Evolutionary conservation across 371 early-diverging fungal species (phyloP).

Genomic region (Saksenaea vasiformis): DNA sequence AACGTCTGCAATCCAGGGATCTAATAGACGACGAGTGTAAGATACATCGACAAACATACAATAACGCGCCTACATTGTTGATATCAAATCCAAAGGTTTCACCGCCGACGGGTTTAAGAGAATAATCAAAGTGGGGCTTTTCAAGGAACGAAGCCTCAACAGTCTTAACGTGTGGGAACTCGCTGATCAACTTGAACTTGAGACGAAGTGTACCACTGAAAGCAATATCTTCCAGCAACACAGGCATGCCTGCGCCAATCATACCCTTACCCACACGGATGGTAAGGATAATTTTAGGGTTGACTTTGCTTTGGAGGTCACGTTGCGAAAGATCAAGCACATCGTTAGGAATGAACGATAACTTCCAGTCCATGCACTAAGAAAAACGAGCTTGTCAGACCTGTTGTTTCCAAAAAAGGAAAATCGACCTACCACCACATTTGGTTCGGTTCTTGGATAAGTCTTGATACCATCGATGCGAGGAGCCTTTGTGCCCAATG

Average conservation of each 20-base stretch:
- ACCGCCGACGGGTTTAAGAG: slow-evolving; percentile 93
- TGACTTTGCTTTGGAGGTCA: slow-evolving; percentile 70
- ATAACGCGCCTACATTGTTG: slow-evolving; percentile 58
- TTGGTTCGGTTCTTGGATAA: slow-evolving; percentile 80
- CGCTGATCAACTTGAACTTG: slow-evolving; percentile 82
- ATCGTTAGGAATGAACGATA: slow-evolving; percentile 89
- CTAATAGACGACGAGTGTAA: slow-evolving; percentile 27
- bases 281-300: slow-evolving; percentile 92
- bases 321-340: slow-evolving; percentile 68
- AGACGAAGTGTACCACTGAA: slow-evolving; percentile 85
- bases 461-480: slow-evolving; percentile 89
- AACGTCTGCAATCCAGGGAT: slow-evolving; percentile 83
- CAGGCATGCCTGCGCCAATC: slow-evolving; percentile 87
- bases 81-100: slow-evolving; percentile 87
- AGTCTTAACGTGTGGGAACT: slow-evolving; percentile 90
- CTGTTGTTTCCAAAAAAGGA: neutral
- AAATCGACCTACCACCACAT: slow-evolving; percentile 66
- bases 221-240: slow-evolving; percentile 90
- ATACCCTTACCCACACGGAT: slow-evolving; percentile 87
- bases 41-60: neutral
- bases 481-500: slow-evolving; percentile 97
- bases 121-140: slow-evolving; percentile 90
- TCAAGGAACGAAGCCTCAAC: slow-evolving; percentile 91
- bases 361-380: slow-evolving; percentile 88
- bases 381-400: neutral